Percentiles rank a stretch among this genome's conserved stretches.
Conservation (phyloP, 805 yeast species). For the Starmera pachycereana region DNA sequence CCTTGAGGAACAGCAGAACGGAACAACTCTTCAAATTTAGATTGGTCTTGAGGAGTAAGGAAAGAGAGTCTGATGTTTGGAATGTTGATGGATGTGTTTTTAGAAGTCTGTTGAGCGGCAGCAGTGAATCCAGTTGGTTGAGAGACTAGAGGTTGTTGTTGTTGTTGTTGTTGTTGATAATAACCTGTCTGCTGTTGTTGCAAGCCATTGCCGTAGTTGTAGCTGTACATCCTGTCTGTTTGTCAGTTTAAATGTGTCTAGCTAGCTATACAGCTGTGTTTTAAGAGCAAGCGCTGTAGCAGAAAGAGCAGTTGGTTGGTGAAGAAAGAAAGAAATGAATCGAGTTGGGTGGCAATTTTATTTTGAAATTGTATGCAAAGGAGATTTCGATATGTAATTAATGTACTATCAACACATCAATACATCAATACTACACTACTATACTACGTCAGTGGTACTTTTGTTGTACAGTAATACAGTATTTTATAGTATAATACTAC, state of each 20-base stretch:
- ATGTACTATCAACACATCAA: too few species aligned
- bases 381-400: too few species aligned
- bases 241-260: slow-evolving; percentile 2
- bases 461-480: too few species aligned
- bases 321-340: too few species aligned
- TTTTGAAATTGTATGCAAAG: too few species aligned
- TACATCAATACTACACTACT: too few species aligned
- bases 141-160: slow-evolving; percentile 21
- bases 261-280: too few species aligned
- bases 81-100: slow-evolving; percentile 50
- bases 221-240: neutral
- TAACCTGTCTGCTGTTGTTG: slow-evolving; percentile 21
- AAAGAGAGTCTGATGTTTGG: slow-evolving; percentile 76
- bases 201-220: neutral
- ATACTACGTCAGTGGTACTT: too few species aligned
- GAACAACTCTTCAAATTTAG: slow-evolving; percentile 76
- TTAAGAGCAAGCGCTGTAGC: too few species aligned
- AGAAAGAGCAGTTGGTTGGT: too few species aligned
- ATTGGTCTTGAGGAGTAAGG: slow-evolving; percentile 77
- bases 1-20: slow-evolving; percentile 59
- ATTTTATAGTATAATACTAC: too few species aligned
- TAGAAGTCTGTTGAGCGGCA: slow-evolving; percentile 22
- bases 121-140: slow-evolving; percentile 32
- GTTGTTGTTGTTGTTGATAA: slow-evolving; percentile 23
- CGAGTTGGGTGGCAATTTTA: too few species aligned